Conservation (phyloP, 352 stramenopile species). For the Globisporangium uncinulatum region DNA sequence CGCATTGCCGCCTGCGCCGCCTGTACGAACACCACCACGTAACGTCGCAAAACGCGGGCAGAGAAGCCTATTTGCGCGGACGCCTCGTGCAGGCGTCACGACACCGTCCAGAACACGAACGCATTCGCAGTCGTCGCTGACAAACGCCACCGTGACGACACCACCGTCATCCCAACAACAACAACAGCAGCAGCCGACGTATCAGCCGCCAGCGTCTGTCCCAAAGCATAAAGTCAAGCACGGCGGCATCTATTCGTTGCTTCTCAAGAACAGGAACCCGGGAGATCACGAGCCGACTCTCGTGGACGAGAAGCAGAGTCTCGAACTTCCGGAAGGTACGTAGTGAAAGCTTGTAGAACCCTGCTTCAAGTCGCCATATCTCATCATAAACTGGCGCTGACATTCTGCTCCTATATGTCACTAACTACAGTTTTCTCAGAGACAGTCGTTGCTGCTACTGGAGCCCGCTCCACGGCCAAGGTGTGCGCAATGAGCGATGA, state of each 20-base stretch:
- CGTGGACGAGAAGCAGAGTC: conserved; percentile 31
- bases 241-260: conserved; percentile 71
- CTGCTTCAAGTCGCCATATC: too few species aligned
- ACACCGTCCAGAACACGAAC: neutral
- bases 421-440: neutral
- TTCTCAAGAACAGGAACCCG: conserved; percentile 51
- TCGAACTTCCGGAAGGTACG: conserved; percentile 15
- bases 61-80: neutral
- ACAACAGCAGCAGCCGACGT: neutral
- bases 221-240: conserved; percentile 55
- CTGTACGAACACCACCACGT: neutral
- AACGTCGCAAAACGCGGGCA: conserved; percentile 9
- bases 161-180: neutral
- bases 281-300: conserved; percentile 46
- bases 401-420: too few species aligned
- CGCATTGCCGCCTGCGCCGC: neutral
- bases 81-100: neutral
- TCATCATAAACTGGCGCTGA: too few species aligned
- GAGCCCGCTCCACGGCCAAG: neutral
- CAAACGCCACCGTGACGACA: neutral
- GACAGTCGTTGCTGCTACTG: neutral
- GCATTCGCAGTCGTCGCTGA: neutral
- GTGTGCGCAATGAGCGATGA: neutral
- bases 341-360: neutral
- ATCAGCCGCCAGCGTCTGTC: conserved; percentile 12